phyloP scores from a whole-genome alignment of 78 protist genomes.

The Neovahlkampfia damariscottae region DNA sequence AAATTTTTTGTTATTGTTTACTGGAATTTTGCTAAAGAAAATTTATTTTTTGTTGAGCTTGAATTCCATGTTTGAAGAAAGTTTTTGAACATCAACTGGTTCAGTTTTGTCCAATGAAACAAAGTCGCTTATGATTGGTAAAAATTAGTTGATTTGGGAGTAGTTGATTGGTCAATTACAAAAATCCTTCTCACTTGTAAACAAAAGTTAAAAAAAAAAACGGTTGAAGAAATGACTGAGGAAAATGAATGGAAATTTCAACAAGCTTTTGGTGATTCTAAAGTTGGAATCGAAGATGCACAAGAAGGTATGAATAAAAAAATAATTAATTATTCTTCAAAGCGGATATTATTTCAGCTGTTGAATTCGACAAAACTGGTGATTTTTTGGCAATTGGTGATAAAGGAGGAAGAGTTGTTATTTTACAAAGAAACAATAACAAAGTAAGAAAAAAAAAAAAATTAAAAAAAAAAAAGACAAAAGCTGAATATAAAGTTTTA shows the following conservation, averaged over 20 bases:
- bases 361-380: slow-evolving; percentile 83
- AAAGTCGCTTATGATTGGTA: too few relatives aligned
- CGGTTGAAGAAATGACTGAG: background rate
- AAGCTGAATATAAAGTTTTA: slow-evolving; percentile 72
- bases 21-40: too few relatives aligned
- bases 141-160: background rate
- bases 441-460: background rate
- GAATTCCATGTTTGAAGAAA: background rate
- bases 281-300: background rate
- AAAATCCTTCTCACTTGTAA: background rate
- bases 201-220: background rate
- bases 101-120: background rate
- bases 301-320: background rate
- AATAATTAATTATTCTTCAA: background rate
- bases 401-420: slow-evolving; percentile 76
- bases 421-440: slow-evolving; percentile 31
- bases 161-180: background rate
- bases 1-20: too few relatives aligned
- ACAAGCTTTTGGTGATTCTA: slow-evolving; percentile 39
- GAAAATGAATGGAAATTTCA: slow-evolving; percentile 23
- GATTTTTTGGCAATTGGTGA: slow-evolving; percentile 94
- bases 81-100: background rate
- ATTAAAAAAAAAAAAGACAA: background rate
- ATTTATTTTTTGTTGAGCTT: background rate
- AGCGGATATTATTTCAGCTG: slow-evolving; percentile 85